Evolutionary conservation across 441 rosid species (phyloP).

Genomic region (Adansonia gregorii): DNA sequence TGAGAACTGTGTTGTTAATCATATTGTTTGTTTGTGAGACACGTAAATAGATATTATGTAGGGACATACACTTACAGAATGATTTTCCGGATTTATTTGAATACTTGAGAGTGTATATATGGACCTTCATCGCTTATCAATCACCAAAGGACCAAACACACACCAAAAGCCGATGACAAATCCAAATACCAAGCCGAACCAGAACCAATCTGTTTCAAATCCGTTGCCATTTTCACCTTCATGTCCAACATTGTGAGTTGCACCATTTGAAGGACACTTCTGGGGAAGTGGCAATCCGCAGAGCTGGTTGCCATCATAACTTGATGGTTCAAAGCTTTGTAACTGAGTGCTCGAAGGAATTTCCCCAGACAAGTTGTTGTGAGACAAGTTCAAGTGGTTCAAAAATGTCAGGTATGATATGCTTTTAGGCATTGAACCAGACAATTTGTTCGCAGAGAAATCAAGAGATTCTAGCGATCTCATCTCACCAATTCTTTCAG

Average conservation of each 20-base stretch:
- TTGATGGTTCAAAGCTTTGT: conserved; percentile 24
- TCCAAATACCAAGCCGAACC: conserved; percentile 16
- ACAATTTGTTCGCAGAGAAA: conserved; percentile 12
- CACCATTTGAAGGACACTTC: background rate
- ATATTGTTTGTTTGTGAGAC: background rate
- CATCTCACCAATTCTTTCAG: conserved; percentile 24
- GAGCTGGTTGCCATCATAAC: conserved; percentile 32
- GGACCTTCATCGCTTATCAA: background rate
- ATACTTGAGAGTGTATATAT: background rate
- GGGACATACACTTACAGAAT: background rate
- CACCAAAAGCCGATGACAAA: conserved; percentile 34
- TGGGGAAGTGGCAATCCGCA: conserved; percentile 31
- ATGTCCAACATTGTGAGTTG: background rate
- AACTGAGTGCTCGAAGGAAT: conserved; percentile 35
- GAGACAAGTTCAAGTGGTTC: conserved; percentile 25
- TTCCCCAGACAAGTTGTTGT: conserved; percentile 27
- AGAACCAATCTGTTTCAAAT: conserved; percentile 19
- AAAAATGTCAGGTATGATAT: background rate
- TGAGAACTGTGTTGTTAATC: background rate
- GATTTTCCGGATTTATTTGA: background rate
- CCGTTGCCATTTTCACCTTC: background rate
- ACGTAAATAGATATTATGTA: background rate
- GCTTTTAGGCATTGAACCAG: conserved; percentile 18
- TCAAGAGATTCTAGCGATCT: conserved; percentile 27
- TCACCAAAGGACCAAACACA: conserved; percentile 19